A percentile compares a stretch with the other conserved stretches of the same genome.
phyloP scores from a whole-genome alignment of 352 stramenopile species.

The Globisporangium heterothallicum region DNA sequence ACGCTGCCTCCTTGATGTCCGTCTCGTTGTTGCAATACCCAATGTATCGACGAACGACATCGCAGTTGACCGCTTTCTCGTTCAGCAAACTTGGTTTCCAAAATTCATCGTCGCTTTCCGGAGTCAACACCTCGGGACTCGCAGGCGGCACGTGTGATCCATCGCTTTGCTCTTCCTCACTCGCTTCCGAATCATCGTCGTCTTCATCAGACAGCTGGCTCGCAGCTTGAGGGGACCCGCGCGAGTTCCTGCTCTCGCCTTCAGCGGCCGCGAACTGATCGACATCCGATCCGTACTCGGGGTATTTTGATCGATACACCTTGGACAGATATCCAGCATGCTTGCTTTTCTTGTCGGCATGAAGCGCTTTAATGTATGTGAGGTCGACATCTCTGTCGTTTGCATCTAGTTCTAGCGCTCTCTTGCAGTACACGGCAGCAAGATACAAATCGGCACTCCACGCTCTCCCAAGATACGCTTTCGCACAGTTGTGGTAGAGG shows the following conservation, averaged over 20 bases:
- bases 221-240: background rate
- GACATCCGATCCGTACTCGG: slow-evolving; percentile 39
- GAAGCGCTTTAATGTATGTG: slow-evolving; percentile 55
- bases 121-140: background rate
- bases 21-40: slow-evolving; percentile 87
- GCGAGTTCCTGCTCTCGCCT: background rate
- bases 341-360: slow-evolving; percentile 27
- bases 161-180: slow-evolving; percentile 7
- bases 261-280: slow-evolving; percentile 20
- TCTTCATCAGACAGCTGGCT: slow-evolving; percentile 11
- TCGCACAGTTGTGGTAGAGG: slow-evolving; percentile 50
- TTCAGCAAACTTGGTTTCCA: slow-evolving; percentile 44
- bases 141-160: background rate
- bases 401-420: slow-evolving; percentile 47
- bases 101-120: slow-evolving; percentile 24
- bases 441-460: slow-evolving; percentile 72
- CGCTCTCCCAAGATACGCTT: slow-evolving; percentile 52
- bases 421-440: slow-evolving; percentile 56
- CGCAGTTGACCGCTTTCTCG: slow-evolving; percentile 44
- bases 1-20: slow-evolving; percentile 88
- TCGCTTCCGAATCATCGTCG: slow-evolving; percentile 3
- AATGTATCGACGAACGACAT: slow-evolving; percentile 70
- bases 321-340: slow-evolving; percentile 38
- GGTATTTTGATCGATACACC: slow-evolving; percentile 44
- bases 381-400: slow-evolving; percentile 41